phyloP scores from a whole-genome alignment of 257 asterid species.

The Solanum sejunctum region DNA sequence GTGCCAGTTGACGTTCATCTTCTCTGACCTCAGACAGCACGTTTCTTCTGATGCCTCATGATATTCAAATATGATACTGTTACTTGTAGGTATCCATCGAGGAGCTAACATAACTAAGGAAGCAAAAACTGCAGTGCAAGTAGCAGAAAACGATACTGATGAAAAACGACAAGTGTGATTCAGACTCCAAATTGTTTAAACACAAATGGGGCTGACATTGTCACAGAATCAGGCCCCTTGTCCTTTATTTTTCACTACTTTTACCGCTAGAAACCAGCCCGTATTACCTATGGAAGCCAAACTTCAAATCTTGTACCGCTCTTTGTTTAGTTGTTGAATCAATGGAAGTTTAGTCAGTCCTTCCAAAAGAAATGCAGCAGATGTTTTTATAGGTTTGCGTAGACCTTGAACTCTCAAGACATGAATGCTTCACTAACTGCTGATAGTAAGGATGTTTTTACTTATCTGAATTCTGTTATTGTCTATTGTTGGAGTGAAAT shows the following conservation, averaged over 20 bases:
- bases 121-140: neutral
- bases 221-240: neutral
- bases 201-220: neutral
- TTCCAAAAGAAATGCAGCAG: neutral
- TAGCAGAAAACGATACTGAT: constrained; percentile 5
- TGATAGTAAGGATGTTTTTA: neutral
- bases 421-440: neutral
- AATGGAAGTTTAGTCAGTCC: neutral
- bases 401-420: neutral
- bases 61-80: neutral
- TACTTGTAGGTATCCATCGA: constrained; percentile 14
- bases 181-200: neutral
- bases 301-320: neutral
- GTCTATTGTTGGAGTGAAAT: neutral
- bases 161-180: constrained; percentile 10
- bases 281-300: neutral
- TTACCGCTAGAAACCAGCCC: neutral
- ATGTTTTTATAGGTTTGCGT: neutral
- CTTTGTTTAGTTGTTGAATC: neutral
- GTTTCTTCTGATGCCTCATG: neutral
- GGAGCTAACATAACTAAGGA: constrained; percentile 6
- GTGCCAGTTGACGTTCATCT: neutral
- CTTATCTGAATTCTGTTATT: neutral
- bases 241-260: neutral
- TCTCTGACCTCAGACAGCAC: neutral